A percentile compares a stretch with the other conserved stretches of the same genome.
Evolutionary conservation across 2,329 filamentous ascomycete species (phyloP).

Genomic region (Aspergillus neotritici): DNA sequence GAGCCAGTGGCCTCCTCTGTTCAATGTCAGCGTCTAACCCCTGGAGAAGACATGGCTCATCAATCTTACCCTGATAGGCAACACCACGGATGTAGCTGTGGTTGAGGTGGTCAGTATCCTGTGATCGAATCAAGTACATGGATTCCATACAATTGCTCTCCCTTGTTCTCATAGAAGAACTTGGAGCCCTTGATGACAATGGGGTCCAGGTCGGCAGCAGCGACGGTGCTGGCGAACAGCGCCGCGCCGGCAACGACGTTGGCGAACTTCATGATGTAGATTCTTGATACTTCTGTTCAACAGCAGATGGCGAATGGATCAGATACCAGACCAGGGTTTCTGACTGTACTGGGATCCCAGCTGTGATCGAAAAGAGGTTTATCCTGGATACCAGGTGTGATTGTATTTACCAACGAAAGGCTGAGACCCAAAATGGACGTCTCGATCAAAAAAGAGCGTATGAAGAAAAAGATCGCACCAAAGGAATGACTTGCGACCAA

Average conservation of each 20-base stretch:
- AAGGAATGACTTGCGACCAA: not conserved
- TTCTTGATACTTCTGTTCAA: no score
- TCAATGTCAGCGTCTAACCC: not conserved
- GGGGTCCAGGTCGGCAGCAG: constrained; percentile 51
- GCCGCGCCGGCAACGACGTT: constrained; percentile 44
- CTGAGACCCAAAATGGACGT: not conserved
- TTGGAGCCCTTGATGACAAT: constrained; percentile 66
- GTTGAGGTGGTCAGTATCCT: not conserved
- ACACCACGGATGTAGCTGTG: constrained; percentile 76
- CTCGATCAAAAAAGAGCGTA: not conserved
- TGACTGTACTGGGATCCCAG: not conserved
- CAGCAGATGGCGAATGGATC: not conserved
- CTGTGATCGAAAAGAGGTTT: no score
- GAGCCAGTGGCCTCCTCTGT: constrained; percentile 58
- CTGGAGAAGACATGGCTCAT: constrained; percentile 16
- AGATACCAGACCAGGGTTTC: not conserved
- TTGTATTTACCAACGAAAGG: no score
- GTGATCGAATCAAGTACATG: not conserved
- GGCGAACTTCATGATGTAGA: constrained; percentile 48
- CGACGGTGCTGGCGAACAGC: constrained; percentile 42
- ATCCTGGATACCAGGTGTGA: no score
- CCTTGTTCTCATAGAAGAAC: constrained; percentile 80
- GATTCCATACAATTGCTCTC: constrained; percentile 58
- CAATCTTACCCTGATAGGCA: constrained; percentile 67
- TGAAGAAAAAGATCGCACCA: not conserved